Percentiles rank a stretch among this genome's conserved stretches.
phyloP scores from a whole-genome alignment of 106 monocot genomes.

The Dactylorhiza incarnata region DNA sequence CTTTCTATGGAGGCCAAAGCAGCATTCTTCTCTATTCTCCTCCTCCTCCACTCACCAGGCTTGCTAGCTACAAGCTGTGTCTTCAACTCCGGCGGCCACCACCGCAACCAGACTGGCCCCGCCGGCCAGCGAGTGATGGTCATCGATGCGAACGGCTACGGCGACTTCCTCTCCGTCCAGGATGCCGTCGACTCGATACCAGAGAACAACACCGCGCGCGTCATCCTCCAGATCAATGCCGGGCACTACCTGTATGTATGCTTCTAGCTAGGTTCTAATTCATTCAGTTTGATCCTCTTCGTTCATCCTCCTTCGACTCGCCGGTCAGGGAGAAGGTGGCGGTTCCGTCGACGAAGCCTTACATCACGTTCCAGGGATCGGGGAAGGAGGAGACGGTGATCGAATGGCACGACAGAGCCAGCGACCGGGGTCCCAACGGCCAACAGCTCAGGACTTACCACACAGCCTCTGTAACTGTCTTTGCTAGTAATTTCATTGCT shows the following conservation, averaged over 20 bases:
- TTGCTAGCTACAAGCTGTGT: conserved; percentile 11
- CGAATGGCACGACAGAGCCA: conserved; percentile 88
- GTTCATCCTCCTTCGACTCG: background rate
- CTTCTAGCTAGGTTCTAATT: background rate
- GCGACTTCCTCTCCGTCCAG: conserved; percentile 77
- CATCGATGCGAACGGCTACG: conserved; percentile 62
- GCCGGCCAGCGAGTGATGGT: conserved; percentile 38
- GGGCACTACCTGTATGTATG: conserved; percentile 62
- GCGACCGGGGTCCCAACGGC: conserved; percentile 75
- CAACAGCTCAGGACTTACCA: conserved; percentile 90
- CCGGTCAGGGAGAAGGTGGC: conserved; percentile 69
- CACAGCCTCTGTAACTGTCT: conserved; percentile 88
- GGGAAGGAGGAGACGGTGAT: conserved; percentile 63
- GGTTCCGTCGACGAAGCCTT: conserved; percentile 75
- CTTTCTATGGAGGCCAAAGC: background rate
- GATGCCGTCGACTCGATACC: conserved; percentile 74
- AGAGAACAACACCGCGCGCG: conserved; percentile 46
- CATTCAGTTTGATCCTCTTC: background rate
- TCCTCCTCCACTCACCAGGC: conserved; percentile 12
- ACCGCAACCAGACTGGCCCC: conserved; percentile 41
- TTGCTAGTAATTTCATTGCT: conserved; percentile 86
- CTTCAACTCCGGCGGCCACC: conserved; percentile 15
- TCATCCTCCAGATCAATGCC: conserved; percentile 54
- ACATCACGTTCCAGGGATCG: conserved; percentile 68
- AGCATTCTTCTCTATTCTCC: conserved; percentile 11